A percentile compares a stretch with the other conserved stretches of the same genome.
phyloP scores from a whole-genome alignment of 768 basidiomycete genomes.

The Amanita rubescens region DNA sequence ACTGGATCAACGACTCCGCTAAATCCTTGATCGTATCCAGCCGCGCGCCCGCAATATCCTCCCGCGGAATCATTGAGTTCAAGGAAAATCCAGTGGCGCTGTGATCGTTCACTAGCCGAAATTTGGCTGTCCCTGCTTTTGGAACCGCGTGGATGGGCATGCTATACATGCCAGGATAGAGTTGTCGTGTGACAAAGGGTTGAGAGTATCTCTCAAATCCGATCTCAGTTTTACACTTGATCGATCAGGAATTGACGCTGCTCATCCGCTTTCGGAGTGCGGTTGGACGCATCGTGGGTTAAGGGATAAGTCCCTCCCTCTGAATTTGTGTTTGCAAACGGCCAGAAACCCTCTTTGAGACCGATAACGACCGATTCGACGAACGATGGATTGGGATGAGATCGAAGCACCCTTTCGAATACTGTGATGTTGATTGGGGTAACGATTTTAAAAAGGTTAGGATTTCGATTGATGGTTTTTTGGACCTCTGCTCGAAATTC shows the following conservation, averaged over 20 bases:
- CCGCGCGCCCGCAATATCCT: constrained; percentile 3
- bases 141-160: constrained; percentile 26
- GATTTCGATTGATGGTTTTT: not conserved
- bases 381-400: no score
- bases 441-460: not conserved
- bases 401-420: no score
- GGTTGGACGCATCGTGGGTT: constrained; percentile 12
- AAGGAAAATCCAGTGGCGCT: constrained; percentile 20
- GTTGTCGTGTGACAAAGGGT: constrained; percentile 21
- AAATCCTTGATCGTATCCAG: constrained; percentile 15
- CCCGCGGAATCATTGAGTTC: constrained; percentile 18
- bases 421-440: not conserved
- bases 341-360: constrained; percentile 33
- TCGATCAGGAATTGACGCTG: constrained; percentile 17
- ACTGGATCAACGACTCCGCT: constrained; percentile 6
- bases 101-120: constrained; percentile 31
- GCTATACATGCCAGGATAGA: constrained; percentile 34
- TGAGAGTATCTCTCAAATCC: constrained; percentile 14
- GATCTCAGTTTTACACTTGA: constrained; percentile 18
- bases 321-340: constrained; percentile 24
- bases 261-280: not conserved
- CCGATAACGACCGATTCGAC: no score
- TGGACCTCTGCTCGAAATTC: not conserved
- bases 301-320: constrained; percentile 4
- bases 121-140: constrained; percentile 18